Evolutionary conservation across 2,329 filamentous ascomycete genomes (phyloP), one percentile per base, ranked within the genome.

Genomic region (Metarhizium humberi): DNA sequence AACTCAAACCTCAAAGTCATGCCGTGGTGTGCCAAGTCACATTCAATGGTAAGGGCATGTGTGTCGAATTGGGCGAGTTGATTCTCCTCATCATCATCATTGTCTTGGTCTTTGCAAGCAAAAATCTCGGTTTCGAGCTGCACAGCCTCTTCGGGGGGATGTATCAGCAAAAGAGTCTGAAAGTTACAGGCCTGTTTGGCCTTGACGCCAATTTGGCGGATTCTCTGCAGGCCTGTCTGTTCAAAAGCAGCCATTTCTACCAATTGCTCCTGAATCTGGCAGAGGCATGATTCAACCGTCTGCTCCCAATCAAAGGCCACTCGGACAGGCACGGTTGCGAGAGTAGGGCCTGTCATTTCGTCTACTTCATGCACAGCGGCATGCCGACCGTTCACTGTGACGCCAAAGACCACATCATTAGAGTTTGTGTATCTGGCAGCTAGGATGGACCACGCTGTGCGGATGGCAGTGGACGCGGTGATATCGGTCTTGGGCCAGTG

Each of bases 361-460:
- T 66, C 62, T 2, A 70, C 60, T 13, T 63, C 64, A 0, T 55
- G 43, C 1, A 70, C 54, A 1, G 60, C 55, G 1, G 61, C 62
- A n/a, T 66, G 59, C 3, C 67, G 62, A 3, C 68, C 68, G 1
- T 58, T 60, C 1, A 67, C 56, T 3, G 64, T 62, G 1, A 57
- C 55, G 0, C 66, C 68, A 42, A 67, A 69, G 6, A 65, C 18
- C 1, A 64, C 57, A 46, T 76, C 73, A 11, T 51, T 18, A 4
- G 58, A 68, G 55, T 42, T 65, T 58, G 72, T 65, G 51, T 74
- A 73, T 2, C 69, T 58, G 0, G 67, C 67, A 2, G 71, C 64
- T 4, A 74, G 63, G 6, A 77, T 53, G 2, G 63, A 55, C 61
- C 64, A 65, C 3, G 66, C 64, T 1, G 64, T 63, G 5, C 66